phyloP scores from a whole-genome alignment of 306 rosid genomes.

The Dryas drummondii region DNA sequence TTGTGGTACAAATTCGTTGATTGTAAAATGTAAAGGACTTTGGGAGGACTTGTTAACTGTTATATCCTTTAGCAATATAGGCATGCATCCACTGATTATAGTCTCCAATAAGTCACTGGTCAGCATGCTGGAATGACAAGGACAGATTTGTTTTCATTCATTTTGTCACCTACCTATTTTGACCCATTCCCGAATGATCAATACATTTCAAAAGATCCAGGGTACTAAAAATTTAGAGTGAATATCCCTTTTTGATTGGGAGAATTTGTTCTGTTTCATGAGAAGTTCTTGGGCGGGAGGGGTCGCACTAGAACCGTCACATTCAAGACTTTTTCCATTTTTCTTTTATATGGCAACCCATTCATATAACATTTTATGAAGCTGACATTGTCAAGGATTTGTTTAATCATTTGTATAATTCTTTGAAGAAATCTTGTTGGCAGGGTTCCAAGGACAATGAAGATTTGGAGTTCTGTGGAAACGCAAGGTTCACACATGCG shows the following conservation, averaged over 20 bases:
- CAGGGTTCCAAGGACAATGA: slow-evolving; percentile 36
- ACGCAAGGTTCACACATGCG: slow-evolving; percentile 37
- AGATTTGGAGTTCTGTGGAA: slow-evolving; percentile 10
- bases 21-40: not conserved
- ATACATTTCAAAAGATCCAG: slow-evolving; percentile 6
- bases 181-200: not conserved
- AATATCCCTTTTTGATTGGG: slow-evolving; percentile 3
- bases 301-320: too few species aligned
- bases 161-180: not conserved
- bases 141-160: slow-evolving; percentile 12
- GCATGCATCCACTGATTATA: not conserved
- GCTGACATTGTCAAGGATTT: not conserved
- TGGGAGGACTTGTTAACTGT: not conserved
- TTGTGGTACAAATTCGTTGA: not conserved
- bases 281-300: too few species aligned
- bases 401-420: not conserved
- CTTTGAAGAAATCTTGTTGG: not conserved
- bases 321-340: not conserved
- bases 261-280: not conserved
- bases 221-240: not conserved
- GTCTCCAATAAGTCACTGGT: not conserved
- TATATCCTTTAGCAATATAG: not conserved
- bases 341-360: not conserved
- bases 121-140: slow-evolving; percentile 4
- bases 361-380: not conserved